Evolutionary conservation across 73 alveolate species (phyloP), one percentile per base, ranked within the genome.

Genomic region (Symbiodinium pilosum): DNA sequence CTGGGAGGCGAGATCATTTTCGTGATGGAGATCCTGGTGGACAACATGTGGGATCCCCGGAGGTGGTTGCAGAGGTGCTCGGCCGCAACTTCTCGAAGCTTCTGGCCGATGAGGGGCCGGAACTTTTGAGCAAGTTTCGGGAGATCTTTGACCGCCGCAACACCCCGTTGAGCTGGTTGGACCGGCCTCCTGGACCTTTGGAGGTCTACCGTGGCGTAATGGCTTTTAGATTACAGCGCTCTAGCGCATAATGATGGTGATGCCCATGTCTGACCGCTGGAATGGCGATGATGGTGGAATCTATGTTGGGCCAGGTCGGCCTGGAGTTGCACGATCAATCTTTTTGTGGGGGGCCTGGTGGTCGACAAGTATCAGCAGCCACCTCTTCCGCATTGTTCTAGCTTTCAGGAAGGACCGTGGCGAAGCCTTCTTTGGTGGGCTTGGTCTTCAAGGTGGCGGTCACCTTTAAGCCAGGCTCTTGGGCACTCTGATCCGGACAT

Each of bases 361-460:
- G 24, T 87, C 18, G 94, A 87, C 64, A n/a, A 26, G 56, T 87
- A 39, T 14, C 9, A 16, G 24, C 18, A 54, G 40, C n/a, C 3
- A 2, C 42, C 64, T 0, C n/a, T 16, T 1, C 24, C 9, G 43
- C 3, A 52, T 18, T 26, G 43, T 59, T 59, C 32, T 59, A 36
- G 77, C 77, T 59, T 47, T 20, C 28, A 6, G 77, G 77, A 1
- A 59, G 77, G 32, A 59, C 36, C 14, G 28, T 36, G 77, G 77
- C 32, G n/a, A 7, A 32, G 39, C 18, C 32, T 20, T 47, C 77
- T 59, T 59, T 59, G 36, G 77, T 59, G 28, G 95, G 95, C 34
- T 52, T 88, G 71, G 86, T 88, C 86, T 71, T 88, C 41, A 88
- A 64, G 47, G 16, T 21, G 20, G 44, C 59, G 59, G 59, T 47